Conservation (phyloP, 2,329 filamentous ascomycete genomes). For the Bipolaris victoriae region DNA sequence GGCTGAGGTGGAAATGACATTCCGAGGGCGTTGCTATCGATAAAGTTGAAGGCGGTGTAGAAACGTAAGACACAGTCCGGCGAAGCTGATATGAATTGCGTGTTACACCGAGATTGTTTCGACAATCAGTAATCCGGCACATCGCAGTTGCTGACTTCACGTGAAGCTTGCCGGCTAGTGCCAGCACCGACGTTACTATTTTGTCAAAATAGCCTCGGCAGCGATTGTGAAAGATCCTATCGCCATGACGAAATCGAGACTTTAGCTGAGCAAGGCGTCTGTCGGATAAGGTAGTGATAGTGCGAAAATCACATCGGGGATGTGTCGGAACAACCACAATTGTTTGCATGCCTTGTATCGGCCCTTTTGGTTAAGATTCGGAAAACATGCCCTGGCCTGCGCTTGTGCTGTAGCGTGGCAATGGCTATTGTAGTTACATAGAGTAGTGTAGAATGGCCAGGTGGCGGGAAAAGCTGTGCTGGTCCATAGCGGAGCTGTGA, state of each 20-base stretch:
- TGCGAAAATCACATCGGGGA: conserved; percentile 8
- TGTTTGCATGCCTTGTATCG: conserved; percentile 18
- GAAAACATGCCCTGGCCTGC: conserved; percentile 10
- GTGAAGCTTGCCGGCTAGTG: not conserved
- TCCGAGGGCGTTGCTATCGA: conserved; percentile 14
- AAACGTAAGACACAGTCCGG: conserved; percentile 7
- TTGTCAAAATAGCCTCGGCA: not conserved
- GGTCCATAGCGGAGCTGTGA: not conserved
- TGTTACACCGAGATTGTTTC: not conserved
- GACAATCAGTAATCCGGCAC: not conserved
- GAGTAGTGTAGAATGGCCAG: too few relatives aligned
- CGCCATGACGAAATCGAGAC: not conserved
- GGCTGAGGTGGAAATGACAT: conserved; percentile 13
- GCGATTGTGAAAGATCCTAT: not conserved
- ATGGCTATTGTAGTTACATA: not conserved
- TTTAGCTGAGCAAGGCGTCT: not conserved
- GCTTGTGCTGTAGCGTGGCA: conserved; percentile 1
- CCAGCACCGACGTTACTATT: not conserved
- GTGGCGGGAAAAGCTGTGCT: not conserved
- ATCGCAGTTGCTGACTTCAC: not conserved
- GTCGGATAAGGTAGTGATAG: conserved; percentile 16
- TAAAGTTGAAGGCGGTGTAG: conserved; percentile 17
- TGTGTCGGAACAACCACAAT: conserved; percentile 10
- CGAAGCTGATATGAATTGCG: not conserved
- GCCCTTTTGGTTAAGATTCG: conserved; percentile 13